Evolutionary conservation across 2,329 filamentous ascomycete genomes (phyloP).

Genomic region (Stenocarpella maydis): DNA sequence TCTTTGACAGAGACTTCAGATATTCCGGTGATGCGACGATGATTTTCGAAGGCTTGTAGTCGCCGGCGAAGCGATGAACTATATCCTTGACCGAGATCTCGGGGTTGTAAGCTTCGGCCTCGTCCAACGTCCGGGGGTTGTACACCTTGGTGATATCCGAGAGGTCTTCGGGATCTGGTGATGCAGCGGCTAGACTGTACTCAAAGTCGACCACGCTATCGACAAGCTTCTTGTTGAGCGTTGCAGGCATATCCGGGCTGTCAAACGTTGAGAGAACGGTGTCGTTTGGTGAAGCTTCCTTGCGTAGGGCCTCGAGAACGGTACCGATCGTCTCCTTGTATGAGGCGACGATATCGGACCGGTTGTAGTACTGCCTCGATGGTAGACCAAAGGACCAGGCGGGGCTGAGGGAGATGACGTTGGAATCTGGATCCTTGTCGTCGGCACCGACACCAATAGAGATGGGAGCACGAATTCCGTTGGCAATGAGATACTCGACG

Average conservation of each 20-base stretch:
- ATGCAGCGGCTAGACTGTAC: constrained; percentile 33
- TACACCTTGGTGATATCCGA: constrained; percentile 36
- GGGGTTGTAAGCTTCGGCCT: constrained; percentile 34
- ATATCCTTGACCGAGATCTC: constrained; percentile 36
- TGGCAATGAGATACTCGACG: constrained; percentile 51
- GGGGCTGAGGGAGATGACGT: constrained; percentile 52
- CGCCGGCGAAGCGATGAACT: constrained; percentile 28
- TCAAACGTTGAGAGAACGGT: constrained; percentile 37
- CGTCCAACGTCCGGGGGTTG: constrained; percentile 31
- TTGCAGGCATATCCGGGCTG: constrained; percentile 39
- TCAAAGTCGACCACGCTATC: constrained; percentile 39
- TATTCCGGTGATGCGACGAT: constrained; percentile 56
- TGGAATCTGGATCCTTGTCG: constrained; percentile 50
- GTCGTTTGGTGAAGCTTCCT: constrained; percentile 3
- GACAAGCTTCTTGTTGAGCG: constrained; percentile 42
- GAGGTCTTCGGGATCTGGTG: constrained; percentile 36
- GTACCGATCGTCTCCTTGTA: constrained; percentile 57
- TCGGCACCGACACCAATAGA: constrained; percentile 53
- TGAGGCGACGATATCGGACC: constrained; percentile 58
- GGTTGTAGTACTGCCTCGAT: constrained; percentile 67
- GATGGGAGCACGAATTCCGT: constrained; percentile 48
- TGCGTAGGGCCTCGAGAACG: constrained; percentile 44
- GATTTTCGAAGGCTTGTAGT: constrained; percentile 33
- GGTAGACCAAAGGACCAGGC: constrained; percentile 65
- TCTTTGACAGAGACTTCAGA: constrained; percentile 63